Percentiles rank a stretch among this genome's conserved stretches.
These are phyloP conservation scores for Xerophyta viscosa DNA, from an alignment of 106 monocot genomes.

Conservation along the genomic window DNA sequence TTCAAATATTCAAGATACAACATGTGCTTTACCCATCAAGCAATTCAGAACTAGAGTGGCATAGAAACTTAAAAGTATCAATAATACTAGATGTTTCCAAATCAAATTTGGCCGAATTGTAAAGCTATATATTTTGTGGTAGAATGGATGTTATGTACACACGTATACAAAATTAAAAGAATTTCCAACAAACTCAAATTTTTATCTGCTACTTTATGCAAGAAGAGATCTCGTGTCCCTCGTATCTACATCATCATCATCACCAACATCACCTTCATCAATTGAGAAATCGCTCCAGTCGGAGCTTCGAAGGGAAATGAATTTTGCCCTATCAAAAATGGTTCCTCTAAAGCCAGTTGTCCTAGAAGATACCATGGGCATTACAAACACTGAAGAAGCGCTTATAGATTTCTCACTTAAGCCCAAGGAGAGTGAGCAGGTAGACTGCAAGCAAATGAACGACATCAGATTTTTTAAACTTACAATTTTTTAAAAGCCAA, in stretches of 20 bases:
- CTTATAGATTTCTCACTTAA: slow-evolving; percentile 65
- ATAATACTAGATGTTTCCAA: too few species aligned
- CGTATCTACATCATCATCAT: slow-evolving; percentile 24
- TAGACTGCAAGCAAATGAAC: slow-evolving; percentile 43
- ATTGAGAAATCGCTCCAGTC: slow-evolving; percentile 23
- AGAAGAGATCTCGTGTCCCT: slow-evolving; percentile 39
- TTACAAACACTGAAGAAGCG: slow-evolving; percentile 81
- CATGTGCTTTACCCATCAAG: too few species aligned
- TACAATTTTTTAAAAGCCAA: too few species aligned
- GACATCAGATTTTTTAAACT: neutral
- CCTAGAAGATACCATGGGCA: slow-evolving; percentile 95
- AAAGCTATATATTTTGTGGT: too few species aligned
- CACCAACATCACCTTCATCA: slow-evolving; percentile 17
- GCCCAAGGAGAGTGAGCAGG: slow-evolving; percentile 64
- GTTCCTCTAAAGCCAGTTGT: slow-evolving; percentile 68
- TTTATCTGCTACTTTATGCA: too few species aligned
- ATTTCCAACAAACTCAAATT: too few species aligned
- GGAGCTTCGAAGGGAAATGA: slow-evolving; percentile 22
- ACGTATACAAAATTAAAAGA: too few species aligned
- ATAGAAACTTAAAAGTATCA: too few species aligned
- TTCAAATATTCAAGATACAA: too few species aligned
- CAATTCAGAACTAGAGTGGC: too few species aligned
- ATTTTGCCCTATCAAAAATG: slow-evolving; percentile 45
- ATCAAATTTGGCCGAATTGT: too few species aligned
- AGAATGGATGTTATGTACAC: too few species aligned